These are phyloP conservation scores for Aspergillus sp. DNA, from an alignment of 2,329 filamentous ascomycete species.

Conservation along the genomic window DNA sequence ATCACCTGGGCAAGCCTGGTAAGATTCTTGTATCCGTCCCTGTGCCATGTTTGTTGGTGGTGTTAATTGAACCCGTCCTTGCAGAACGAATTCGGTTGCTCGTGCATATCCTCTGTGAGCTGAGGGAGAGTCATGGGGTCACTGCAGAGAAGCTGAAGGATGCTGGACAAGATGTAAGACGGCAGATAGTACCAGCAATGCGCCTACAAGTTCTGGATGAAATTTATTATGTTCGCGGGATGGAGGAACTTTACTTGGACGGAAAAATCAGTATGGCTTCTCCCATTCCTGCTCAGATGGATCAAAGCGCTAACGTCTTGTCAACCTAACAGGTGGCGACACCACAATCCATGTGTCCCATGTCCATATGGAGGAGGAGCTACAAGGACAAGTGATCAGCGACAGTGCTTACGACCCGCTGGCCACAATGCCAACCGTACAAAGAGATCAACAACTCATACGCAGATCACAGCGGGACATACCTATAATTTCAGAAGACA, in stretches of 20 bases:
- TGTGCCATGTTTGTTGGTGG: neutral
- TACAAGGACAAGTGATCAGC: conserved; percentile 11
- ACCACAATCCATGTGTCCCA: conserved; percentile 31
- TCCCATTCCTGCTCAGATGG: neutral
- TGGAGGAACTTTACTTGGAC: conserved; percentile 39
- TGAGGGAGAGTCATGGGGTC: conserved; percentile 35
- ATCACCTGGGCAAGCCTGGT: conserved; percentile 46
- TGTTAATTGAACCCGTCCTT: neutral
- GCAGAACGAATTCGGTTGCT: conserved; percentile 41
- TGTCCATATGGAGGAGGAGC: conserved; percentile 25
- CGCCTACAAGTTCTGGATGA: conserved; percentile 41
- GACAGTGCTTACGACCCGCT: conserved; percentile 1
- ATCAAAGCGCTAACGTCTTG: conserved; percentile 1
- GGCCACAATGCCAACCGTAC: conserved; percentile 3
- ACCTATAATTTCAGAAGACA: neutral
- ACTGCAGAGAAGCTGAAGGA: conserved; percentile 40
- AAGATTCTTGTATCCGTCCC: conserved; percentile 13
- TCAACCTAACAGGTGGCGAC: conserved; percentile 23
- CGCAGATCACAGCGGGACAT: conserved; percentile 6
- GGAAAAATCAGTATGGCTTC: conserved; percentile 36
- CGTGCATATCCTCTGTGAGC: conserved; percentile 41
- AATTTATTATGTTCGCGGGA: conserved; percentile 39
- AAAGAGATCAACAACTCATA: conserved; percentile 5
- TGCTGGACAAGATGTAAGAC: conserved; percentile 40
- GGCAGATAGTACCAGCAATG: conserved; percentile 36